Base-by-base conservation (phyloP, 2,329 filamentous ascomycete genomes). In the Metarhizium album region DNA sequence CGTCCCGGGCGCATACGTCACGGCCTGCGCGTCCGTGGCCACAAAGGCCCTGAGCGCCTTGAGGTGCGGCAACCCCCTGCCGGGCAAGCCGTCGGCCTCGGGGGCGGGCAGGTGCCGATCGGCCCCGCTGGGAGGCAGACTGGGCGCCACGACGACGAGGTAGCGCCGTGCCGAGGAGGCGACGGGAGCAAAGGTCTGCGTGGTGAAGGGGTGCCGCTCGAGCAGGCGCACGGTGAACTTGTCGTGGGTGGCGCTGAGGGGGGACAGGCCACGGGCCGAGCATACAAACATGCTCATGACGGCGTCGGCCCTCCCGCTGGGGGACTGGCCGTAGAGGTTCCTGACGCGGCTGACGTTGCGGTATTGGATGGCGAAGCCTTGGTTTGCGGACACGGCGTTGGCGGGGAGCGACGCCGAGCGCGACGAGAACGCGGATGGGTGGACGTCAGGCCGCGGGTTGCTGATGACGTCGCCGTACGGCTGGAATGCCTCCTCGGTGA, bases 211-310 rank as follows among this genome's bases (percentile, higher is more conserved):
- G 67, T 98, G 93, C 38, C 93, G 78, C 67, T 98, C 93, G 29
- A 97, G 79, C 52, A 95, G 79, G 20, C 70, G 69, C 49, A 96
- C 63, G 22, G 58, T 73, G 63, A 95, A 87, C 20, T 49, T 47
- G 37, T 52, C 53, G 45, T 54, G 43, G 1, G 55, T 50, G 20
- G 52, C 35, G 45, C 51, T 48, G 33, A 46, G 53, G 33, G 54
- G 42, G 20, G 52, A 40, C 22, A 69, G 60, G 47, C 58, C 55
- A 14, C 67, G 61, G 5, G 68, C 62, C 13, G 61, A 83, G 65
- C 89, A 96, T 50, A 89, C 83, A 67, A 97, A 97, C 79, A 97
- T 84, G 68, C 85, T 95, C 77, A 94, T 83, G 49, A 85, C 77
- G 35, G 86, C 77, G 46, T 74, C 56, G 67, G 71, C 59, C 6